Percentiles rank a stretch among this genome's conserved stretches.
Evolutionary conservation across 2,329 filamentous ascomycete genomes (phyloP).

Genomic region (Penicillium olsonii): DNA sequence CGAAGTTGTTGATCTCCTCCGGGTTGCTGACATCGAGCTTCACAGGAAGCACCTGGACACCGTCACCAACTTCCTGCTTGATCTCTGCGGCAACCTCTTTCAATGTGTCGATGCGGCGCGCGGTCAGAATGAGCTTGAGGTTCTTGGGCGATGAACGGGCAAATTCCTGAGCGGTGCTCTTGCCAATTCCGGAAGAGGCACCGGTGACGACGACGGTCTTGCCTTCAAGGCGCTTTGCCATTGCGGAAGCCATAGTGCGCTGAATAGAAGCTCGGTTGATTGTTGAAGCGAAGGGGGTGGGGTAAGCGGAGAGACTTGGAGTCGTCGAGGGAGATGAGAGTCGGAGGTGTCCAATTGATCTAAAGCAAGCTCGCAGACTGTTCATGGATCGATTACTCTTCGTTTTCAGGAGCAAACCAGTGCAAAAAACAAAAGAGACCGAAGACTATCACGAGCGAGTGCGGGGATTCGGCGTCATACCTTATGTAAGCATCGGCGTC

Average conservation of each 20-base stretch:
- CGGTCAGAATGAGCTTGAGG: conserved; percentile 83
- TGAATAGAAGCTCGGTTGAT: conserved; percentile 24
- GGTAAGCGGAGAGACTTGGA: conserved; percentile 22
- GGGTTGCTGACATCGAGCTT: conserved; percentile 85
- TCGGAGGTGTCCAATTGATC: conserved; percentile 28
- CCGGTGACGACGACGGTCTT: conserved; percentile 93
- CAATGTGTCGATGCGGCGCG: conserved; percentile 78
- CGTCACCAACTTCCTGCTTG: conserved; percentile 70
- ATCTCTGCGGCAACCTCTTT: conserved; percentile 77
- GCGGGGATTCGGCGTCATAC: conserved; percentile 25
- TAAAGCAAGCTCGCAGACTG: conserved; percentile 20
- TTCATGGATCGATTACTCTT: conserved; percentile 29
- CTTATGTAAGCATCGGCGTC: conserved; percentile 15
- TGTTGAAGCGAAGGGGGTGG: conserved; percentile 19
- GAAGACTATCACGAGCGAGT: conserved; percentile 13
- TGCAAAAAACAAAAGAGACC: conserved; percentile 13
- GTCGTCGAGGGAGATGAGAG: conserved; percentile 13
- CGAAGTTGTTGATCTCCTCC: conserved; percentile 71
- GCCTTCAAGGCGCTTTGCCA: conserved; percentile 81
- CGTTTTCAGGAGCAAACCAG: conserved; percentile 2
- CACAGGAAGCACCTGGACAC: conserved; percentile 78
- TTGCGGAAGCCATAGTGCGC: conserved; percentile 65
- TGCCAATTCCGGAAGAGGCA: conserved; percentile 89
- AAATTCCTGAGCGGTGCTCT: conserved; percentile 76
- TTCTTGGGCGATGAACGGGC: conserved; percentile 78